phyloP scores from a whole-genome alignment of 2,329 filamentous ascomycete genomes.

The Drechmeria coniospora region DNA sequence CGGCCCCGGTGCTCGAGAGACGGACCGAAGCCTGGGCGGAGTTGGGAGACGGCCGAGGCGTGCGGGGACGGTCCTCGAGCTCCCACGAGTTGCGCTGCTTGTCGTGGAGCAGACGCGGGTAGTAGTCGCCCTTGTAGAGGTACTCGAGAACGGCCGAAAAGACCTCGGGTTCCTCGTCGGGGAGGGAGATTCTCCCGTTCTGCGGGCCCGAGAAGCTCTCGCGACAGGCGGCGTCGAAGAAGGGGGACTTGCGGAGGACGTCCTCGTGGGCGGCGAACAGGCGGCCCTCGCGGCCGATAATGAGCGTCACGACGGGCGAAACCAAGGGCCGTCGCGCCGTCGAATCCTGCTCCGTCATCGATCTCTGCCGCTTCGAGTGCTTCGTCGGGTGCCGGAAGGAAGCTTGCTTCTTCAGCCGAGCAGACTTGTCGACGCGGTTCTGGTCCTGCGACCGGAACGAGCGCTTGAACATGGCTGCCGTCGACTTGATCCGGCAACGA shows the following conservation, averaged over 20 bases:
- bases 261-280: conserved; percentile 94
- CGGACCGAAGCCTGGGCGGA: conserved; percentile 44
- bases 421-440: conserved; percentile 68
- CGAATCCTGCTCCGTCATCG: conserved; percentile 44
- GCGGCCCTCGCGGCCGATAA: conserved; percentile 69
- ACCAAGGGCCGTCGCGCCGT: conserved; percentile 23
- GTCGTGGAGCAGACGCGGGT: conserved; percentile 75
- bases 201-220: conserved; percentile 58
- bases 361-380: conserved; percentile 73
- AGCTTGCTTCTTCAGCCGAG: conserved; percentile 54
- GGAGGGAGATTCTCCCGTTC: conserved; percentile 64
- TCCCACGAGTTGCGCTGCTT: conserved; percentile 78
- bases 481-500: conserved; percentile 8
- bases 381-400: conserved; percentile 58
- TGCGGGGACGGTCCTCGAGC: conserved; percentile 51
- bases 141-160: conserved; percentile 92
- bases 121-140: conserved; percentile 94
- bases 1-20: conserved; percentile 56
- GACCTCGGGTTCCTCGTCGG: conserved; percentile 72
- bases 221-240: conserved; percentile 59
- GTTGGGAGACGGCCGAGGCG: conserved; percentile 36
- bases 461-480: conserved; percentile 74
- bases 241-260: conserved; percentile 72
- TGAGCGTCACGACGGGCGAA: conserved; percentile 72
- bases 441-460: conserved; percentile 67